Evolutionary conservation across 2,329 filamentous ascomycete species (phyloP).

Genomic region (Grosmannia clavigera): DNA sequence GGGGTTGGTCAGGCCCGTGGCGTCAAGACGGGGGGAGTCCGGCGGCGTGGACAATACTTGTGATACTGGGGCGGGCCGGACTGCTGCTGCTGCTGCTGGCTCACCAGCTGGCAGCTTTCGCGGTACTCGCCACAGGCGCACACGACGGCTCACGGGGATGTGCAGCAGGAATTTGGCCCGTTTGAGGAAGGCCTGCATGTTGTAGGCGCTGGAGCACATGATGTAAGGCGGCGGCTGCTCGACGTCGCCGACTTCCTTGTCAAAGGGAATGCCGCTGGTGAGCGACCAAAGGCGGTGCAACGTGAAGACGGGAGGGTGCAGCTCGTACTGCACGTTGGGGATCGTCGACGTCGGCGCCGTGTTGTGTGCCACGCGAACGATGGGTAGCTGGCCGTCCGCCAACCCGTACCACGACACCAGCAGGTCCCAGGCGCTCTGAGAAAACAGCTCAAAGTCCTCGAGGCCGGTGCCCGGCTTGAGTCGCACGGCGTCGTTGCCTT

Average conservation of each 20-base stretch:
- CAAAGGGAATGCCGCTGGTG: constrained; percentile 40
- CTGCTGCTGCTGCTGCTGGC: background rate
- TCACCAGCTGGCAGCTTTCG: constrained; percentile 23
- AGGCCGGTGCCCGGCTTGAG: constrained; percentile 55
- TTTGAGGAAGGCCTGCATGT: constrained; percentile 63
- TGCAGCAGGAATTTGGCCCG: constrained; percentile 56
- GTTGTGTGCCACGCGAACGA: constrained; percentile 67
- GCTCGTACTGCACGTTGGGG: constrained; percentile 66
- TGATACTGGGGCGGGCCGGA: constrained; percentile 3
- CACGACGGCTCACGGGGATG: constrained; percentile 58
- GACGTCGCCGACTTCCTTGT: constrained; percentile 47
- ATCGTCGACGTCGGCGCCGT: constrained; percentile 46
- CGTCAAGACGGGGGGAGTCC: constrained; percentile 12
- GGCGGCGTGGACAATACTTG: constrained; percentile 16
- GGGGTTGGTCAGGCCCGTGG: constrained; percentile 6
- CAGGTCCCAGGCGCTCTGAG: constrained; percentile 68
- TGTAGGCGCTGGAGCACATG: constrained; percentile 57
- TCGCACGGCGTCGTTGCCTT: constrained; percentile 51
- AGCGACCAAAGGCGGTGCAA: constrained; percentile 65
- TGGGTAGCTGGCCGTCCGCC: constrained; percentile 54
- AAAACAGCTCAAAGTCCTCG: constrained; percentile 68
- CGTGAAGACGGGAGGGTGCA: constrained; percentile 73
- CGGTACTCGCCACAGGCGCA: constrained; percentile 62
- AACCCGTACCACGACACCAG: constrained; percentile 75
- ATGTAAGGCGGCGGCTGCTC: constrained; percentile 51